These are phyloP conservation scores for Curvularia sp. DNA, from an alignment of 2,329 filamentous ascomycete species.

Conservation along the genomic window DNA sequence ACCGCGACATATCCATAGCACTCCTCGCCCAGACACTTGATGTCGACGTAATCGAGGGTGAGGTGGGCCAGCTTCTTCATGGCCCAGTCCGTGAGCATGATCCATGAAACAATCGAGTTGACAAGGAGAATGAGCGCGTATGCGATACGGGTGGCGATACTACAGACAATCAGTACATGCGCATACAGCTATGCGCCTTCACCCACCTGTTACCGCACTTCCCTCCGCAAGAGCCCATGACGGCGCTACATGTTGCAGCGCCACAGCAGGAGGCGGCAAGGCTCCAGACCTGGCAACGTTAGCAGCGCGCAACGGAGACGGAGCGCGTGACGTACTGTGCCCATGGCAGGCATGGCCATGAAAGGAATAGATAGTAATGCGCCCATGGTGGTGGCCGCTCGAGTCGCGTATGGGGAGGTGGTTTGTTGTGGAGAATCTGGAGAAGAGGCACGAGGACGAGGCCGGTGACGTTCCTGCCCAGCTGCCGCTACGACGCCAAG, in stretches of 20 bases:
- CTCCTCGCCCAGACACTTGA: constrained; percentile 84
- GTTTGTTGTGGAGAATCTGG: constrained; percentile 18
- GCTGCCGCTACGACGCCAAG: constrained; percentile 24
- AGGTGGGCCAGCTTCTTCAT: constrained; percentile 93
- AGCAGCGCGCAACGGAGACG: constrained; percentile 24
- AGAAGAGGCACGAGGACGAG: constrained; percentile 19
- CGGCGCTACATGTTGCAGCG: constrained; percentile 92
- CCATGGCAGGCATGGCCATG: constrained; percentile 82
- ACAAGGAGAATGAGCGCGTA: constrained; percentile 93
- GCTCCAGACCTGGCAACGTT: constrained; percentile 68
- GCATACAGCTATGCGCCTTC: not conserved
- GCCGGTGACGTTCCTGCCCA: constrained; percentile 28
- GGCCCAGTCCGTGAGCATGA: constrained; percentile 99
- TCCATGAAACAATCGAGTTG: constrained; percentile 97
- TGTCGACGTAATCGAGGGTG: constrained; percentile 94
- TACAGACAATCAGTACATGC: constrained; percentile 49
- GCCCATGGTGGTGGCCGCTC: constrained; percentile 69
- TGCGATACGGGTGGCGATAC: constrained; percentile 94
- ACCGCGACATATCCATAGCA: constrained; percentile 97
- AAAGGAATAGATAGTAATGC: constrained; percentile 89
- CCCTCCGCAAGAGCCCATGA: constrained; percentile 86
- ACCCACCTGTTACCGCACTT: constrained; percentile 92
- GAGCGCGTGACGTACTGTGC: constrained; percentile 70
- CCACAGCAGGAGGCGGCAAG: constrained; percentile 92
- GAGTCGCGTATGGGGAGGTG: constrained; percentile 16